These are phyloP conservation scores for Hura crepitans DNA, from an alignment of 441 rosid genomes.

Conservation along the genomic window DNA sequence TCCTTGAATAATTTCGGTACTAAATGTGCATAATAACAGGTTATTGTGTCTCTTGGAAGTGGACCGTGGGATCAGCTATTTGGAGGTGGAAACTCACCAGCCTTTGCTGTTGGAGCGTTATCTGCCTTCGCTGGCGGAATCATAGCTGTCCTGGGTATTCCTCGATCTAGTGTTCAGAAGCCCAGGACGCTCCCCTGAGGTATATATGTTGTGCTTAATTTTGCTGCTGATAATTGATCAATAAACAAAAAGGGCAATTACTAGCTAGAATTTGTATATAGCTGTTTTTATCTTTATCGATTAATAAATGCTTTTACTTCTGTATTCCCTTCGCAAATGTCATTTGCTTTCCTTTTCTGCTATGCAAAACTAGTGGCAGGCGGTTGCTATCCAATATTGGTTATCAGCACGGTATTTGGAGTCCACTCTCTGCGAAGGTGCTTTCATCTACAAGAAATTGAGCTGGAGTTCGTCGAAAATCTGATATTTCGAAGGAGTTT, in stretches of 20 bases:
- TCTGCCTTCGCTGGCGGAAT: slow-evolving; percentile 71
- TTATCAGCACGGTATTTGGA: neutral
- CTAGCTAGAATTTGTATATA: slow-evolving; percentile 27
- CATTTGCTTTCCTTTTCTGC: neutral
- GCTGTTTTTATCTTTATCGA: slow-evolving; percentile 21
- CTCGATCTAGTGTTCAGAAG: slow-evolving; percentile 63
- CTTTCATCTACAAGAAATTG: slow-evolving; percentile 12
- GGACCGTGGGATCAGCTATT: slow-evolving; percentile 96
- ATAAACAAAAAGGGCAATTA: slow-evolving; percentile 14
- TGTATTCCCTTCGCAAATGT: slow-evolving; percentile 10
- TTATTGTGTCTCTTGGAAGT: slow-evolving; percentile 79
- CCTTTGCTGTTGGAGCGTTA: slow-evolving; percentile 74
- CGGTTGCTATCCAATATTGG: slow-evolving; percentile 14
- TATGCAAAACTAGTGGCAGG: slow-evolving; percentile 18
- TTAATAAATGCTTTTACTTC: slow-evolving; percentile 23
- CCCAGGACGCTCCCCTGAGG: slow-evolving; percentile 54
- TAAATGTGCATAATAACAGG: slow-evolving; percentile 36
- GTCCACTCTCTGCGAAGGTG: slow-evolving; percentile 14
- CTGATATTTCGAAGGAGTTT: slow-evolving; percentile 8
- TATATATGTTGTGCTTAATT: slow-evolving; percentile 36
- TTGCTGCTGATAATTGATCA: slow-evolving; percentile 19
- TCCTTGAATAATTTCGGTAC: slow-evolving; percentile 15
- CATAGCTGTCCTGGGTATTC: slow-evolving; percentile 82
- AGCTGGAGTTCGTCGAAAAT: slow-evolving; percentile 5
- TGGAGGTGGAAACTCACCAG: slow-evolving; percentile 95